Conservation (phyloP, 768 basidiomycete genomes). For the Kwoniella sp. region DNA sequence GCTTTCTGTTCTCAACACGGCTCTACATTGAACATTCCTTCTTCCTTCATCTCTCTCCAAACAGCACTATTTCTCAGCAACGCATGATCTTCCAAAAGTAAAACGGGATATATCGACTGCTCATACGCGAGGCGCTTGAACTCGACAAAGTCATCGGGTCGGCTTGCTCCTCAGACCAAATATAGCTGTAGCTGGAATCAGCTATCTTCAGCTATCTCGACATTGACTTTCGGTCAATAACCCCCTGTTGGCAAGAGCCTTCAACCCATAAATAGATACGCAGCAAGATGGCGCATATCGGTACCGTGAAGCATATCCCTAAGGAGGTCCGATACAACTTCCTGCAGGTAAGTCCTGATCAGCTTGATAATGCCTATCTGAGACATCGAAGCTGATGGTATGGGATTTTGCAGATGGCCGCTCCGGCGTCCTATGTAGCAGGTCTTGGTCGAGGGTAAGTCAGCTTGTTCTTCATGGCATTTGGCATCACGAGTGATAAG, state of each 20-base stretch:
- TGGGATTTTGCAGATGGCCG: constrained; percentile 58
- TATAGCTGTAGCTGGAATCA: too few species aligned
- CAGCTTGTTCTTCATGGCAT: background rate
- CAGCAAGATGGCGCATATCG: constrained; percentile 43
- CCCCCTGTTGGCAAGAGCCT: constrained; percentile 3
- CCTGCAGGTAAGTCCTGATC: constrained; percentile 40
- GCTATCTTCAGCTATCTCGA: too few species aligned
- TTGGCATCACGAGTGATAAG: constrained; percentile 18
- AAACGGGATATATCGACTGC: too few species aligned
- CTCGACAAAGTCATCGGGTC: too few species aligned
- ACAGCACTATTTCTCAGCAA: too few species aligned
- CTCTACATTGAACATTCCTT: too few species aligned
- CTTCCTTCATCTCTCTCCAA: background rate
- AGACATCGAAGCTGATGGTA: background rate
- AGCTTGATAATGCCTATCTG: background rate
- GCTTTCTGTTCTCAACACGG: too few species aligned
- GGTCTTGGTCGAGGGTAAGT: constrained; percentile 94
- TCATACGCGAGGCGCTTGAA: too few species aligned
- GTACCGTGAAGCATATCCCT: constrained; percentile 49
- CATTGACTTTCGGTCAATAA: constrained; percentile 1
- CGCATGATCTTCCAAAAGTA: too few species aligned
- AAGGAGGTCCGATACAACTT: constrained; percentile 52
- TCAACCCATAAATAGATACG: background rate
- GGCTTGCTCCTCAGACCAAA: too few species aligned
- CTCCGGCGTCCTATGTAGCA: constrained; percentile 95